phyloP scores from a whole-genome alignment of 2,329 filamentous ascomycete species.

The Epichloe elymi region DNA sequence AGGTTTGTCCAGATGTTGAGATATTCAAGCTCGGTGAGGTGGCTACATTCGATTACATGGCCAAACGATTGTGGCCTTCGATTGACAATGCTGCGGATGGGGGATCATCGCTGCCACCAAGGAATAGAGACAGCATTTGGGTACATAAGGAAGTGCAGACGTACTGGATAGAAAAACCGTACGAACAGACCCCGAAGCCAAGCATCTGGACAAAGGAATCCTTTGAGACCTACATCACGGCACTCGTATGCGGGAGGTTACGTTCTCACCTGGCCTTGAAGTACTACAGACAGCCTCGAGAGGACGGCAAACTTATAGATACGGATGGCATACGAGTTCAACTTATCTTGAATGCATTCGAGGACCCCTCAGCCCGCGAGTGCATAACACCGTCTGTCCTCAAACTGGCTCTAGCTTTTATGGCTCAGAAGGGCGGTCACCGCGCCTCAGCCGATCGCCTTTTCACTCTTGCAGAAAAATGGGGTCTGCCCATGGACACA shows the following conservation, averaged over 20 bases:
- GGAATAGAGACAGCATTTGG: slow-evolving; percentile 18
- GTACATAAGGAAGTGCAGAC: slow-evolving; percentile 20
- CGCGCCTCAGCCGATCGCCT: slow-evolving; percentile 21
- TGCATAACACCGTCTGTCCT: slow-evolving; percentile 27
- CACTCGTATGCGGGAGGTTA: slow-evolving; percentile 26
- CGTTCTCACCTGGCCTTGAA: slow-evolving; percentile 18
- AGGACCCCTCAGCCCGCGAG: slow-evolving; percentile 19
- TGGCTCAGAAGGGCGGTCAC: slow-evolving; percentile 23
- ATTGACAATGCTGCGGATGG: slow-evolving; percentile 17
- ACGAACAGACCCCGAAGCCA: slow-evolving; percentile 27
- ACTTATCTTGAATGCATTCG: slow-evolving; percentile 26
- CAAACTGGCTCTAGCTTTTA: slow-evolving; percentile 31
- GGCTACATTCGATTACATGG: slow-evolving; percentile 20
- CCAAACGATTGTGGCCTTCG: slow-evolving; percentile 23
- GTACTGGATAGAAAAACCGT: slow-evolving; percentile 19
- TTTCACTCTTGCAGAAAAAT: slow-evolving; percentile 22
- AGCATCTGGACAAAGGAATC: slow-evolving; percentile 26
- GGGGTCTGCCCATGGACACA: slow-evolving; percentile 29
- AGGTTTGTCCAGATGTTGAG: slow-evolving; percentile 17
- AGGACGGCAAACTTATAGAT: slow-evolving; percentile 16
- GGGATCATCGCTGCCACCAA: slow-evolving; percentile 12
- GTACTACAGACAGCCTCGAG: slow-evolving; percentile 21
- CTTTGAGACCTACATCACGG: slow-evolving; percentile 29
- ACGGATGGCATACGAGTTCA: slow-evolving; percentile 26
- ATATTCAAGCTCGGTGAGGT: slow-evolving; percentile 25